Percentiles rank a stretch among this genome's conserved stretches.
phyloP scores from a whole-genome alignment of 805 yeast genomes.

The Saccharomyces mikatae region DNA sequence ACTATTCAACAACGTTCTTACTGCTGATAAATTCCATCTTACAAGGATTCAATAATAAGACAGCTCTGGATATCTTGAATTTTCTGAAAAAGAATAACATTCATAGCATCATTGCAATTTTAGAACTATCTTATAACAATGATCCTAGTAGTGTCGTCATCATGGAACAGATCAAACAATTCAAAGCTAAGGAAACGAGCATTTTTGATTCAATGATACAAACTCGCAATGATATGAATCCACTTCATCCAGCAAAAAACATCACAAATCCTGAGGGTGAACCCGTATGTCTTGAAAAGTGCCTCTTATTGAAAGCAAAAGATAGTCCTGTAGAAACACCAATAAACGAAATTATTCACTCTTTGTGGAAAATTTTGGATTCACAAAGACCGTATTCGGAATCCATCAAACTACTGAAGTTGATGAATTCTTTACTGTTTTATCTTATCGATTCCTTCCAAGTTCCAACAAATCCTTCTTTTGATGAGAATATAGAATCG shows the following conservation, averaged over 20 bases:
- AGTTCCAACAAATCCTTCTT: slow-evolving; percentile 5
- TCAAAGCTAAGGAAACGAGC: slow-evolving; percentile 34
- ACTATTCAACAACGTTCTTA: slow-evolving; percentile 36
- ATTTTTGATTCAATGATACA: slow-evolving; percentile 22
- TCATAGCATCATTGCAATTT: slow-evolving; percentile 40
- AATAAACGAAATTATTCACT: slow-evolving; percentile 44
- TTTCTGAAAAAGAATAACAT: slow-evolving; percentile 52
- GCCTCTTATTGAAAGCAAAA: slow-evolving; percentile 18
- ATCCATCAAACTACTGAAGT: slow-evolving; percentile 38
- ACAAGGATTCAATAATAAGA: slow-evolving; percentile 34
- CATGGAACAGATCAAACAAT: slow-evolving; percentile 57
- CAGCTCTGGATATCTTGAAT: slow-evolving; percentile 48
- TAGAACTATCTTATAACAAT: slow-evolving; percentile 27
- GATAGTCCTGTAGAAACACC: slow-evolving; percentile 68
- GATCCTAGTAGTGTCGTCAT: slow-evolving; percentile 49
- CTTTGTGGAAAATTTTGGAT: slow-evolving; percentile 44
- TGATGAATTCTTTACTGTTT: slow-evolving; percentile 46
- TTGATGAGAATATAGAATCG: slow-evolving; percentile 36
- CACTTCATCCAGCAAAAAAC: background rate
- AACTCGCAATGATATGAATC: slow-evolving; percentile 3
- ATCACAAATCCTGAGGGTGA: slow-evolving; percentile 25
- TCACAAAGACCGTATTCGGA: slow-evolving; percentile 42
- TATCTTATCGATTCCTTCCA: slow-evolving; percentile 59
- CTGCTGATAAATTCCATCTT: slow-evolving; percentile 61
- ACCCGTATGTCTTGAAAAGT: slow-evolving; percentile 13